These are phyloP conservation scores for Myriosclerotinia duriaeana DNA, from an alignment of 2,329 filamentous ascomycete species.

Conservation along the genomic window DNA sequence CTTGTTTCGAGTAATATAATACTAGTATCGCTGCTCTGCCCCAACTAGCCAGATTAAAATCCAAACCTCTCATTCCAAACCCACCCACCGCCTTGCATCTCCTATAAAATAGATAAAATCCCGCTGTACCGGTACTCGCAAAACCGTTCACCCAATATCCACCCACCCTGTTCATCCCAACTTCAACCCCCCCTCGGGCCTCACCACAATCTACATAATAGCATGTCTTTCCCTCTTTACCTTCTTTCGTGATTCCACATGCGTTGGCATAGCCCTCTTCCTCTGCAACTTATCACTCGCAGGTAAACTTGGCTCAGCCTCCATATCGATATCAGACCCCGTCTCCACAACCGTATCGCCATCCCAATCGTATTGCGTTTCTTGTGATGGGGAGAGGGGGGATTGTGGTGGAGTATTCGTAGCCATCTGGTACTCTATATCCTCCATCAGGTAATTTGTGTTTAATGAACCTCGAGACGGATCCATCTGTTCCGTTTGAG, in stretches of 20 bases:
- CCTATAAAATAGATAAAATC: not conserved
- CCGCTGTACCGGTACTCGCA: not conserved
- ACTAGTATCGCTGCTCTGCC: not conserved
- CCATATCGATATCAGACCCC: not conserved
- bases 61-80: too few species aligned
- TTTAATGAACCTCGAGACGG: too few species aligned
- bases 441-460: too few species aligned
- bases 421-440: too few species aligned
- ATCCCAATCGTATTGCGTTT: not conserved
- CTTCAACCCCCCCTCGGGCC: not conserved
- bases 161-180: too few species aligned
- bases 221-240: not conserved
- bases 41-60: not conserved
- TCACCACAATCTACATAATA: not conserved
- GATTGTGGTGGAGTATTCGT: not conserved
- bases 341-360: not conserved
- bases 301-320: not conserved
- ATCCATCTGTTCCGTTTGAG: too few species aligned
- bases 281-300: not conserved
- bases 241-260: not conserved
- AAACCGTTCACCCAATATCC: not conserved
- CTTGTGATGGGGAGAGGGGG: not conserved
- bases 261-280: not conserved
- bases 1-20: not conserved
- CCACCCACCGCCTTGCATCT: too few species aligned